Evolutionary conservation across 306 rosid genomes (phyloP).

Genomic region (Mucuna pruriens): DNA sequence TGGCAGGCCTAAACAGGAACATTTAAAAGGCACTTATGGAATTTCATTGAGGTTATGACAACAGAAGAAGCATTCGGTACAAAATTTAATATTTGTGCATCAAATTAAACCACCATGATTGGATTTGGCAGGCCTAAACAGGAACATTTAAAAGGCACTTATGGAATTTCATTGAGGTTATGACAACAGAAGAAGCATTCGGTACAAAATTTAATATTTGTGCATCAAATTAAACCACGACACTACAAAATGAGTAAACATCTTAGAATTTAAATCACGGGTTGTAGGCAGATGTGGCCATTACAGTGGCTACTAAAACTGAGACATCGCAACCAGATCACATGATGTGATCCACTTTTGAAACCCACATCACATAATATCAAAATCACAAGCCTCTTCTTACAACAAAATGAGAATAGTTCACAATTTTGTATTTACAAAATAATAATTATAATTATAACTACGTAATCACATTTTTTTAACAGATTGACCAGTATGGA

Average conservation of each 20-base stretch:
- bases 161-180: neutral
- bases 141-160: neutral
- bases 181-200: neutral
- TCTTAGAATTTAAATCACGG: neutral
- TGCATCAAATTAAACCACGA: neutral
- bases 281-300: neutral
- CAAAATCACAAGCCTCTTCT: conserved; percentile 5
- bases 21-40: neutral
- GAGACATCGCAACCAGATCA: neutral
- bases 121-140: neutral
- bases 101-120: neutral
- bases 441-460: neutral
- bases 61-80: neutral
- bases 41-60: neutral
- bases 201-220: neutral
- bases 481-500: neutral
- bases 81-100: neutral
- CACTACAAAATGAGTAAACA: neutral
- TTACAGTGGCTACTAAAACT: neutral
- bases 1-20: neutral
- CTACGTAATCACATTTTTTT: neutral
- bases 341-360: neutral
- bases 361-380: neutral
- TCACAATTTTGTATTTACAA: neutral
- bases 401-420: neutral